Percentiles rank a stretch among this genome's conserved stretches.
Conservation (phyloP, 768 basidiomycete species). For the Holtermannia corniformis region DNA sequence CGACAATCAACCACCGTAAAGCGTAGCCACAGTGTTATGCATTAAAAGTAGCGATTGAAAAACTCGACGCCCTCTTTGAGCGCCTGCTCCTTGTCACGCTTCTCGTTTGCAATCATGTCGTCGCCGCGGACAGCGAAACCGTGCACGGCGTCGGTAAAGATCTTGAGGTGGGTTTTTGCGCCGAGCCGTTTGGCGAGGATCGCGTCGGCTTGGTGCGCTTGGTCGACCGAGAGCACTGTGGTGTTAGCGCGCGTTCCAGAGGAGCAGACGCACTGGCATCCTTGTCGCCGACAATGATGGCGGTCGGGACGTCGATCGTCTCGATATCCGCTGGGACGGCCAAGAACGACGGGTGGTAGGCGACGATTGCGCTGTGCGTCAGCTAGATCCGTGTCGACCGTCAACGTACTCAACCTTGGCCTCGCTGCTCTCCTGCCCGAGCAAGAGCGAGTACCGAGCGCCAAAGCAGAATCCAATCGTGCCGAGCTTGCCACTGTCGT, state of each 20-base stretch:
- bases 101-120: slow-evolving; percentile 23
- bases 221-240: slow-evolving; percentile 19
- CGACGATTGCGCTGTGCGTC: slow-evolving; percentile 24
- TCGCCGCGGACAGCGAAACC: slow-evolving; percentile 41
- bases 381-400: not conserved
- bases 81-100: slow-evolving; percentile 34
- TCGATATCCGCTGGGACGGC: slow-evolving; percentile 30
- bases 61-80: slow-evolving; percentile 26
- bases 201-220: slow-evolving; percentile 22
- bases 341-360: slow-evolving; percentile 44
- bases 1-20: slow-evolving; percentile 35
- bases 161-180: slow-evolving; percentile 23
- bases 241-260: not conserved
- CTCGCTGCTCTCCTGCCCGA: slow-evolving; percentile 22
- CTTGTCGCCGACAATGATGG: slow-evolving; percentile 32
- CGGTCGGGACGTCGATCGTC: slow-evolving; percentile 24
- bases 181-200: slow-evolving; percentile 22
- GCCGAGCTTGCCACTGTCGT: slow-evolving; percentile 33
- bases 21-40: slow-evolving; percentile 12
- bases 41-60: slow-evolving; percentile 18
- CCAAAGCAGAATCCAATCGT: slow-evolving; percentile 44
- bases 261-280: slow-evolving; percentile 13
- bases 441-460: slow-evolving; percentile 29
- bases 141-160: slow-evolving; percentile 23
- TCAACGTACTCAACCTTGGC: slow-evolving; percentile 11